A percentile compares a stretch with the other conserved stretches of the same genome.
Conservation (phyloP, 2,329 filamentous ascomycete genomes). For the Colletotrichum sidae region DNA sequence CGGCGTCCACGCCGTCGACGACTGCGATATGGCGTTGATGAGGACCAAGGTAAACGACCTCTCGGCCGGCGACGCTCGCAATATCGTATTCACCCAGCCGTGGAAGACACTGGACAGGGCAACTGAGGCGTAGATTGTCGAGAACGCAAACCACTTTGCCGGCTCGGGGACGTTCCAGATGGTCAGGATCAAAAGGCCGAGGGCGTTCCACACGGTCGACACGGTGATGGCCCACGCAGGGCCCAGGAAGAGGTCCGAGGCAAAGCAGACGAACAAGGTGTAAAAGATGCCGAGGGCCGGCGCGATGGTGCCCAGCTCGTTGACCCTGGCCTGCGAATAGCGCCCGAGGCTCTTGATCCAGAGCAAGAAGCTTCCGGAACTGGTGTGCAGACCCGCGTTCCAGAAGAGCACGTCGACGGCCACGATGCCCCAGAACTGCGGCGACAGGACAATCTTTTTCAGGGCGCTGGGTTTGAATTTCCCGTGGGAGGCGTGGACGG, state of each 20-base stretch:
- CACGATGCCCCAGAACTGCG: constrained; percentile 51
- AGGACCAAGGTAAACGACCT: constrained; percentile 29
- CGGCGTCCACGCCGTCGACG: constrained; percentile 66
- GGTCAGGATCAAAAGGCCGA: constrained; percentile 53
- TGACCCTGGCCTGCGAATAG: constrained; percentile 61
- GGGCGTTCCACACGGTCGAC: constrained; percentile 21
- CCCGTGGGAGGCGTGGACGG: constrained; percentile 54
- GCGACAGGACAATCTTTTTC: constrained; percentile 50
- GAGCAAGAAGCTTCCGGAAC: constrained; percentile 49
- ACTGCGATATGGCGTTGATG: constrained; percentile 60
- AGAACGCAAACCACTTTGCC: constrained; percentile 65
- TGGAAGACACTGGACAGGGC: constrained; percentile 30
- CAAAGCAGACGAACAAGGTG: constrained; percentile 29
- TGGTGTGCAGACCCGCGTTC: constrained; percentile 56
- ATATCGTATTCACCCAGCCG: constrained; percentile 30
- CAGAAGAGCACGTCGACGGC: constrained; percentile 58
- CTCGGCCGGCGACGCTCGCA: constrained; percentile 23
- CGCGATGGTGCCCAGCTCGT: constrained; percentile 53
- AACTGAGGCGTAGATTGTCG: constrained; percentile 43
- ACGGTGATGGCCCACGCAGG: constrained; percentile 48
- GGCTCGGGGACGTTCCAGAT: constrained; percentile 68
- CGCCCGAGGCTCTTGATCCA: constrained; percentile 56
- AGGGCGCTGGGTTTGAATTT: constrained; percentile 48
- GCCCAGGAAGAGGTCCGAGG: constrained; percentile 30
- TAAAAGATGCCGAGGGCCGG: constrained; percentile 28